A percentile compares a stretch with the other conserved stretches of the same genome.
phyloP scores from a whole-genome alignment of 2,329 filamentous ascomycete species.

The Fusarium sacchari region DNA sequence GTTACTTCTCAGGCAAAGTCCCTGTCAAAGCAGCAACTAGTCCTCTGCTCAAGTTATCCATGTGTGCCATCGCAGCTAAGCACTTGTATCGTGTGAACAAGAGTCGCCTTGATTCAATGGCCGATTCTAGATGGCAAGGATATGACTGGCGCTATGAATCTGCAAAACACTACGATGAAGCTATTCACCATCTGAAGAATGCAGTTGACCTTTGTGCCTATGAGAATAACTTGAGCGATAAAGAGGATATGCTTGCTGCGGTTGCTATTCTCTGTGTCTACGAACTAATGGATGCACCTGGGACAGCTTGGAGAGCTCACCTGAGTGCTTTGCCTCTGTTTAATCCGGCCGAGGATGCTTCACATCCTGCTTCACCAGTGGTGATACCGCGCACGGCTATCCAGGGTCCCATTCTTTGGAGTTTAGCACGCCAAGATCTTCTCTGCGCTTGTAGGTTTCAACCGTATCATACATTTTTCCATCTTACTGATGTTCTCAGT shows the following conservation, averaged over 20 bases:
- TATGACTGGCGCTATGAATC: slow-evolving; percentile 38
- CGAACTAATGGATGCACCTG: slow-evolving; percentile 73
- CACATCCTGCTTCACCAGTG: slow-evolving; percentile 5
- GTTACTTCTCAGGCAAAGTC: slow-evolving; percentile 40
- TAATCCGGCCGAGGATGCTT: slow-evolving; percentile 54
- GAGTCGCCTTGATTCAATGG: accelerated
- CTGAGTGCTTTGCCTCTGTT: slow-evolving; percentile 72
- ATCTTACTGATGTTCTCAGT: background rate
- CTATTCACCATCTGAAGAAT: slow-evolving; percentile 25
- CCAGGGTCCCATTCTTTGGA: slow-evolving; percentile 40
- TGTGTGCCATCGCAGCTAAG: slow-evolving; percentile 36
- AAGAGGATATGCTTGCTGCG: slow-evolving; percentile 65
- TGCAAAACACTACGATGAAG: slow-evolving; percentile 37
- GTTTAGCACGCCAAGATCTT: slow-evolving; percentile 34
- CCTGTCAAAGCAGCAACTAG: slow-evolving; percentile 35
- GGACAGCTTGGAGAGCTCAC: slow-evolving; percentile 71
- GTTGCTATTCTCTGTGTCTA: slow-evolving; percentile 75
- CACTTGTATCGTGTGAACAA: slow-evolving; percentile 18
- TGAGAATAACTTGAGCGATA: slow-evolving; percentile 49
- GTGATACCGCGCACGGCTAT: slow-evolving; percentile 36
- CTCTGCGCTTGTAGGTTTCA: slow-evolving; percentile 28
- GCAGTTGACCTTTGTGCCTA: slow-evolving; percentile 45
- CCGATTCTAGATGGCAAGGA: background rate
- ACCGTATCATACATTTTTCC: accelerated
- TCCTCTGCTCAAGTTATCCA: slow-evolving; percentile 28